Percentiles rank a stretch among this genome's conserved stretches.
Conservation (phyloP, 148 eudicot species). For the Rhododendron vialii region DNA sequence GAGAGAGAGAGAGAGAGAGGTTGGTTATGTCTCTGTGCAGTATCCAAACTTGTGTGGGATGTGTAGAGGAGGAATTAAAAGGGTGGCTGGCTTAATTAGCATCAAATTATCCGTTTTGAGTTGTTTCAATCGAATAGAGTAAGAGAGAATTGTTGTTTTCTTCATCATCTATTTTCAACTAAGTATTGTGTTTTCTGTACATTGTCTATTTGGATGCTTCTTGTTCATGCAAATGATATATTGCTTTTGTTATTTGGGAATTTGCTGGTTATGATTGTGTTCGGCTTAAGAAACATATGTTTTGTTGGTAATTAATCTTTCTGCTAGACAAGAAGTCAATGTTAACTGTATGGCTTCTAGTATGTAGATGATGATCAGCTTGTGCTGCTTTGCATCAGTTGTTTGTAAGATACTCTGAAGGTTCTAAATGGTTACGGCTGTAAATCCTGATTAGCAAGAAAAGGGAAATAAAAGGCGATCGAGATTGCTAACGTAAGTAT, state of each 20-base stretch:
- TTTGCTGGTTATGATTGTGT: neutral
- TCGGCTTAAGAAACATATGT: neutral
- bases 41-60: too few relatives aligned
- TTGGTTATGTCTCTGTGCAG: neutral
- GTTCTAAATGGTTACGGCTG: neutral
- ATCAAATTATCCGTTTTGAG: slow-evolving; percentile 16
- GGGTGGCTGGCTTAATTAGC: slow-evolving; percentile 4
- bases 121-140: slow-evolving; percentile 14
- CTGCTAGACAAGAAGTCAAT: neutral
- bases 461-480: too few relatives aligned
- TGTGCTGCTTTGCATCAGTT: neutral
- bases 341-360: neutral
- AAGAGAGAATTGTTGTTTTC: slow-evolving; percentile 22
- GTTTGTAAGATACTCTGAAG: neutral
- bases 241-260: neutral
- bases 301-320: neutral
- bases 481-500: too few relatives aligned
- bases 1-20: too few relatives aligned
- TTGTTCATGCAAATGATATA: neutral
- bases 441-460: too few relatives aligned
- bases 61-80: too few relatives aligned
- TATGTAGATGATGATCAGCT: neutral
- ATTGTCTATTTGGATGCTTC: neutral
- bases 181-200: neutral
- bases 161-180: slow-evolving; percentile 14